Base-by-base conservation (phyloP, 768 basidiomycete genomes). In the Candolleomyces eurysporus region DNA sequence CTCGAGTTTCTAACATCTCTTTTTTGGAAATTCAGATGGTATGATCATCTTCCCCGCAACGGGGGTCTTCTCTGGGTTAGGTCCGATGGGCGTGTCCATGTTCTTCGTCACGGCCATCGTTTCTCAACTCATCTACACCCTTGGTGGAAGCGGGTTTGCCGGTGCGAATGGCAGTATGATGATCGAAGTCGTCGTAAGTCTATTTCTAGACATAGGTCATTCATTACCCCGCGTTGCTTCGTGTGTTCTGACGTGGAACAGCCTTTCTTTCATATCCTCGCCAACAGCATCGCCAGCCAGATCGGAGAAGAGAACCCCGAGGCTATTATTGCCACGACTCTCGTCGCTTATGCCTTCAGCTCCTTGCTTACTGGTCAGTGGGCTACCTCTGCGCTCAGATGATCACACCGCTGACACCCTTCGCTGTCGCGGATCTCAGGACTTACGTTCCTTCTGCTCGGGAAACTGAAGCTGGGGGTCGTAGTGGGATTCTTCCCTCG, bases 261-360 rank as follows among this genome's bases (percentile, higher is more conserved):
- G 91, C 96, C 96, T 1, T 98, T 99, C 75, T 97, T 96, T 69
- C 96, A 98, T 72, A 91, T 97, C 61, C 81, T 98, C 48, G 92
- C 92, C 5, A 86, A 81, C 39, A 83, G 82, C 36, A 96, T 98
- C 49, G 85, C 89, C 2, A 67, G 73, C 3, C 79, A 90, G 16
- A 85, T 95, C 21, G 91, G 90, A 9, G 86, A 90, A 62, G 83
- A 84, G 26, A 76, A 89, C 45, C 85, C 86, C 2, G 73, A 76
- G 22, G 88, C 87, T 26, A 82, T 97, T 59, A 83, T 98, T n/a
- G 89, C 96, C 0, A 99, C 96, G 0, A 98, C 96, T 0, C 83
- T 98, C 64, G 88, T 89, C 13, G 89, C 94, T 0, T 98, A 90
- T 69, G 86, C 94, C 0, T 78, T 98, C 54, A 94, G 91, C 46